These are phyloP conservation scores for Xylariaceae sp. DNA, from an alignment of 2,329 filamentous ascomycete species.

Conservation along the genomic window DNA sequence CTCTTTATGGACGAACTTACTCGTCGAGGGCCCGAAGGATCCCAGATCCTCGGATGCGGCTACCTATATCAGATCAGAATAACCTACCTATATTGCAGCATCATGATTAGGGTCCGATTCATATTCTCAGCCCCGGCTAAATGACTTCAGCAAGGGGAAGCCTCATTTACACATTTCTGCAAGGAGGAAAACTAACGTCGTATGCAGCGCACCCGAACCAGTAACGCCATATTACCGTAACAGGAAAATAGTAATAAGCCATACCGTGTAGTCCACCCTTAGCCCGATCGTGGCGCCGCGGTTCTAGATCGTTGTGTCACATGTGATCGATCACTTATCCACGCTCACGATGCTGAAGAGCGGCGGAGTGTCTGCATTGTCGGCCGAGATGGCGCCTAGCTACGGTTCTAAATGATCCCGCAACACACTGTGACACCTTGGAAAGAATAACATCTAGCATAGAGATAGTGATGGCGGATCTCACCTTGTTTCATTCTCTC, in stretches of 20 bases:
- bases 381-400: constrained; percentile 1
- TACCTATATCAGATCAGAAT: too few species aligned
- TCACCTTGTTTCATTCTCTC: too few species aligned
- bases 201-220: background rate
- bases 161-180: constrained; percentile 9
- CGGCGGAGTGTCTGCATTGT: background rate
- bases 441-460: too few species aligned
- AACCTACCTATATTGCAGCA: background rate
- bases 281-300: constrained; percentile 4
- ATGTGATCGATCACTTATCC: background rate
- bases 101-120: background rate
- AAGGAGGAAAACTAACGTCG: constrained; percentile 7
- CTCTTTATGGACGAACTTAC: background rate
- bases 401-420: too few species aligned
- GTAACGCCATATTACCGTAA: constrained; percentile 1
- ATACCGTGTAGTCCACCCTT: too few species aligned
- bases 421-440: too few species aligned
- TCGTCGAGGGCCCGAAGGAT: constrained; percentile 5
- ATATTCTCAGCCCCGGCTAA: background rate
- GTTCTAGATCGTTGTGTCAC: constrained; percentile 2
- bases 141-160: constrained; percentile 9
- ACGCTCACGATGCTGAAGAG: background rate
- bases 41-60: constrained; percentile 14
- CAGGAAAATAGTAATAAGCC: constrained; percentile 4
- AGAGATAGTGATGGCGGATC: too few species aligned